These are phyloP conservation scores for Grosmannia penicillata DNA, from an alignment of 2,329 filamentous ascomycete species.

Conservation along the genomic window DNA sequence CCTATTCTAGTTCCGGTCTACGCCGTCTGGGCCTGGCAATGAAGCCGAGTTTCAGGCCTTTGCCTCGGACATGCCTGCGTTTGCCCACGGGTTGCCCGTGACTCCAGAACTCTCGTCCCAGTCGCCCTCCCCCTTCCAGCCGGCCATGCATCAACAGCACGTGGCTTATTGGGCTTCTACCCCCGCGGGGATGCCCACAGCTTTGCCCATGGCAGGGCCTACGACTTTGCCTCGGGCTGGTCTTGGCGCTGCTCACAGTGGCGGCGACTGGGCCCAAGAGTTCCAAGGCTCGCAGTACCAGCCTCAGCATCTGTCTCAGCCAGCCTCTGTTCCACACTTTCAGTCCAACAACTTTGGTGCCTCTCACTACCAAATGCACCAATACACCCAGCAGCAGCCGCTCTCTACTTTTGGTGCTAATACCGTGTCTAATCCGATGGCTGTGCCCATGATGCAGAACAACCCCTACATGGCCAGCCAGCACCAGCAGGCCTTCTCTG, in stretches of 20 bases:
- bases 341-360: too few relatives aligned
- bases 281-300: slow-evolving; percentile 2
- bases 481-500: too few relatives aligned
- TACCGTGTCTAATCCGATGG: too few relatives aligned
- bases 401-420: too few relatives aligned
- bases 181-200: not conserved
- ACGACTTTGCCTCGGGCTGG: not conserved
- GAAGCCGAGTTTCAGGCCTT: slow-evolving; percentile 10
- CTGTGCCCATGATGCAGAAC: too few relatives aligned
- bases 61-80: not conserved
- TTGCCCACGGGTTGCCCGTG: slow-evolving; percentile 1
- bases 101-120: not conserved
- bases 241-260: not conserved
- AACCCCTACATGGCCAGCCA: too few relatives aligned
- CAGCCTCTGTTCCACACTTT: not conserved
- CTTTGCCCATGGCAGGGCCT: not conserved
- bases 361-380: too few relatives aligned
- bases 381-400: too few relatives aligned
- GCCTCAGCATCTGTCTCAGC: not conserved
- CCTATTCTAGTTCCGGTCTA: slow-evolving; percentile 11
- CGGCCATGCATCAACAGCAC: not conserved
- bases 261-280: slow-evolving; percentile 7
- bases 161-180: not conserved
- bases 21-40: not conserved
- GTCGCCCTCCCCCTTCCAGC: not conserved